A percentile compares a stretch with the other conserved stretches of the same genome.
Conservation (phyloP, 306 rosid species). For the Vachellia collinsii region DNA sequence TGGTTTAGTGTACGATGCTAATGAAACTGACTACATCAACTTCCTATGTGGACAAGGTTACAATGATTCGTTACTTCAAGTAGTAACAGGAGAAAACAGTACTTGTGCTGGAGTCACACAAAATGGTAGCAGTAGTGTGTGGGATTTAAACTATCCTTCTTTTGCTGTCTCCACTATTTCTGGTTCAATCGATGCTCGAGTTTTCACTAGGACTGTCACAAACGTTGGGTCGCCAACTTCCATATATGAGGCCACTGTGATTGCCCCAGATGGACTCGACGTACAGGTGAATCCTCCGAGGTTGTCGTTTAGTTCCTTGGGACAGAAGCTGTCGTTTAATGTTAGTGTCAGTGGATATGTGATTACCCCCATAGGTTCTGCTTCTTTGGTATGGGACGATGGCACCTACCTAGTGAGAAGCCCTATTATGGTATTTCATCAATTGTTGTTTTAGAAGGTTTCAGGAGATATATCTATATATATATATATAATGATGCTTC, state of each 20-base stretch:
- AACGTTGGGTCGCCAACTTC: not conserved
- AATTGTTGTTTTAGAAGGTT: not conserved
- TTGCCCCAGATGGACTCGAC: not conserved
- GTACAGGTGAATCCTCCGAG: not conserved
- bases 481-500: not conserved
- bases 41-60: constrained; percentile 54
- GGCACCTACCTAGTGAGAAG: constrained; percentile 20
- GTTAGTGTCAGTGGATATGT: constrained; percentile 11
- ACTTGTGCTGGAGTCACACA: not conserved
- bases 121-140: not conserved
- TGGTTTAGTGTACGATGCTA: constrained; percentile 46
- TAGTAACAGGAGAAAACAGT: not conserved
- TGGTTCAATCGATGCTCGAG: too few species aligned
- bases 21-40: constrained; percentile 39
- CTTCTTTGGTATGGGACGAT: not conserved
- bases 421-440: not conserved
- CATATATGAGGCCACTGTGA: not conserved
- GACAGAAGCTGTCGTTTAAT: constrained; percentile 1
- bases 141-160: not conserved
- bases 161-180: not conserved
- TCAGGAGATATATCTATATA: not conserved
- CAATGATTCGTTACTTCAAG: not conserved
- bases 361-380: not conserved
- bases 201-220: constrained; percentile 2
- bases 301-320: constrained; percentile 21